Evolutionary conservation across 1,139 yeast genomes (phyloP), one percentile per base, ranked within the genome.

Genomic region (Hyphopichia burtonii): DNA sequence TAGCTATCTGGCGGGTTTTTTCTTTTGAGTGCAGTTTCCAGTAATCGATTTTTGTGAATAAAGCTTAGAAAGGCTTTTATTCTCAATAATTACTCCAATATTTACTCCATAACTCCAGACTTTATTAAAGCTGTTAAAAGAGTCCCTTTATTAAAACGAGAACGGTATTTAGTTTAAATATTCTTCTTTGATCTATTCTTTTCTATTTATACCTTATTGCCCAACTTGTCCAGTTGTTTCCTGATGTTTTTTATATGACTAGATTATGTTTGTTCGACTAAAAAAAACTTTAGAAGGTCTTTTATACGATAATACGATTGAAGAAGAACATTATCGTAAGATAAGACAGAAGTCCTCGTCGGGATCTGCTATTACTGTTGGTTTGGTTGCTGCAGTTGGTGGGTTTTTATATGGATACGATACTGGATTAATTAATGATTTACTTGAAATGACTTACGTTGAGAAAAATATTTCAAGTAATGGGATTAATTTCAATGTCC

Each of bases 401-500:
- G 95, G 94, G 0, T 86, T 86, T 61, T 67, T 86, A 40, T 86
- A 84, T 56, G 95, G 95, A 1, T 86, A 85, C 58, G 96, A 87
- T 61, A 88, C 95, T 1, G 94, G 95, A 3, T 68, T 86, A 38
- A 82, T 85, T 42, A 86, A 86, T 59, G 86, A 84, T 50, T 67
- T 86, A 9, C 61, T 83, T 43, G 89, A 84, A 50, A 86, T 86
- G 93, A 51, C 63, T 12, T 85, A 76, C 56, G 89, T 86, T 27
- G 68, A 72, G 39, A 46, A 59, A 1, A 68, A 75, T 37, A 78
- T 85, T 48, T 80, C 90, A 1, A 53, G 73, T 4, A 71, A 76
- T 48, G 61, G 67, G 4, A 46, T 48, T 2, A 52, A 56, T 3
- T 84, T 87, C 56, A 68, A 76, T 2, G 77, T 83, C 2, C 76